Evolutionary conservation across 257 asterid genomes (phyloP), one percentile per base, ranked within the genome.

Genomic region (Solanum ahanhuiri): DNA sequence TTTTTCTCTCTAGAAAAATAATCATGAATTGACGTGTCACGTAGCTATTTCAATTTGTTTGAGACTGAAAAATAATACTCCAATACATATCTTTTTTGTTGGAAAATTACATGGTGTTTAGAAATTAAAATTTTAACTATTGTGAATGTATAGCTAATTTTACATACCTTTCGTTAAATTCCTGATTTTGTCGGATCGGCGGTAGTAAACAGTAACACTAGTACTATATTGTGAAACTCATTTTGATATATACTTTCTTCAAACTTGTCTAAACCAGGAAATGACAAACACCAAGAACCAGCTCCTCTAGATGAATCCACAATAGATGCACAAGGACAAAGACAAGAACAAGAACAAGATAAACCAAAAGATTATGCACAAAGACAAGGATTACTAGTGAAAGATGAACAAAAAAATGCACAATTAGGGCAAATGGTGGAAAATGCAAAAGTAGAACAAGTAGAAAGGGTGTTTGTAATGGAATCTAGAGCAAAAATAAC

Each of bases 81-180:
- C 1, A 5, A 2, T 15, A 14, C 20, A 5, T 1, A 51, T 0
- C 1, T 5, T 14, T 5, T 51, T 51, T 5, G 0, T 4, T 45
- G 54, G 2, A 45, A 45, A 12, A 45, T 45, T 51, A 51, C 1
- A 2, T 51, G 22, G 20, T 51, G 3, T 51, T 14, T 15, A 15
- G 3, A 5, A 5, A 2, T 51, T 51, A 51, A 37, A 12, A 48
- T 48, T 0, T 51, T 51, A 51, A 6, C 0, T 51, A 51, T 51
- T 51, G 1, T 14, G 7, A 14, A 0, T 51, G 3, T 45, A 45
- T 12, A 12, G 14, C 4, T 45, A 12, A 45, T 45, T 45, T 45
- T 45, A 12, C 17, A 45, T 12, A 45, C 4, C 54, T 45, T 45
- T 45, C 6, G 2, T 4, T 45, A 45, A 45, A 45, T 45, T 45